These are phyloP conservation scores for Funneliformis geosporum DNA, from an alignment of 192 early-diverging fungal genomes.

Conservation along the genomic window DNA sequence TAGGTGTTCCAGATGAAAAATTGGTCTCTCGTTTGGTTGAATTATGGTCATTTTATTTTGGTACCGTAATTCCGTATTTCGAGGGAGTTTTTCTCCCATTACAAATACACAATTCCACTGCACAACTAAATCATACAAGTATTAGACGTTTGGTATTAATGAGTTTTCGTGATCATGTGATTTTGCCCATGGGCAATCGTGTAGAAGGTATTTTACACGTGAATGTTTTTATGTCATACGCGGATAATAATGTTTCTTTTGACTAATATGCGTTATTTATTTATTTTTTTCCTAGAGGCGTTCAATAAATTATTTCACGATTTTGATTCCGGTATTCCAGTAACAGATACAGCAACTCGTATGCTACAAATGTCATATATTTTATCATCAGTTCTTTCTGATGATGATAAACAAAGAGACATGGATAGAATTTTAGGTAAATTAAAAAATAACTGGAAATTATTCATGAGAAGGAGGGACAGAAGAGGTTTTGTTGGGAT, in stretches of 20 bases:
- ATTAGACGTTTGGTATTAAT: constrained; percentile 63
- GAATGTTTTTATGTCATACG: no score
- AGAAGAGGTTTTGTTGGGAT: constrained; percentile 59
- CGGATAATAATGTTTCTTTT: no score
- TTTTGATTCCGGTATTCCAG: constrained; percentile 64
- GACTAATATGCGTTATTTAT: background rate
- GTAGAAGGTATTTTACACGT: constrained; percentile 55
- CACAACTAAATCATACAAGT: constrained; percentile 7
- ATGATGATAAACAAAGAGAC: constrained; percentile 47
- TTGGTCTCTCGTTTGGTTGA: constrained; percentile 68
- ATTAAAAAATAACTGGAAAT: constrained; percentile 57
- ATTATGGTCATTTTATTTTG: constrained; percentile 81
- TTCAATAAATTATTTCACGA: constrained; percentile 65
- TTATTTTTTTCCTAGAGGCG: constrained; percentile 45
- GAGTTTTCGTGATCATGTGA: constrained; percentile 67
- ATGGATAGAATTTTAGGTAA: constrained; percentile 55
- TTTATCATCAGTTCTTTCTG: constrained; percentile 54
- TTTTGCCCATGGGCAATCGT: constrained; percentile 60
- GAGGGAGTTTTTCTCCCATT: constrained; percentile 86
- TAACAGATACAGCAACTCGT: constrained; percentile 63
- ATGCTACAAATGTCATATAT: constrained; percentile 75
- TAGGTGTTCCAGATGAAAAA: constrained; percentile 64
- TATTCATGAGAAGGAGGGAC: constrained; percentile 55
- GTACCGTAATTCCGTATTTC: constrained; percentile 81
- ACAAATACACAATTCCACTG: constrained; percentile 38